phyloP scores from a whole-genome alignment of 1,139 yeast species.

The Protomyces inundatus region DNA sequence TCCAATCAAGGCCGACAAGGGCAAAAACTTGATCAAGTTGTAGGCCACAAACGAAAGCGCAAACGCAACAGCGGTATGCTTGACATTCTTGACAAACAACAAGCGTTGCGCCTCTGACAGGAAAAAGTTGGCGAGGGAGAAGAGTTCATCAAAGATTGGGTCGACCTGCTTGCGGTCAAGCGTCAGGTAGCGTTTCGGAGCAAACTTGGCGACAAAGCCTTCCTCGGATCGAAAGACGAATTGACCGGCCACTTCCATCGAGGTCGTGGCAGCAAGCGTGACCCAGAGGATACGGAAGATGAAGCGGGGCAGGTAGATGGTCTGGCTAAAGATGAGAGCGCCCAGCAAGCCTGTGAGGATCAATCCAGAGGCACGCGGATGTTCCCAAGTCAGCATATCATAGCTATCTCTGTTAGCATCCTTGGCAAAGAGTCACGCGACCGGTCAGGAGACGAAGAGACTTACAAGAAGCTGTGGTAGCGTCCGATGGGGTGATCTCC shows the following conservation, averaged over 20 bases:
- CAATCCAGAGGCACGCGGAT: conserved; percentile 27
- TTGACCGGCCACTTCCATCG: conserved; percentile 27
- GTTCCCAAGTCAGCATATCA: conserved; percentile 28
- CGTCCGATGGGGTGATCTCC: conserved; percentile 17
- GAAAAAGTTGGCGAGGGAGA: conserved; percentile 33
- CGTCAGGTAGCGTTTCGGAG: conserved; percentile 17
- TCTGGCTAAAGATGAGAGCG: conserved; percentile 17
- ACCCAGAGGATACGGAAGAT: conserved; percentile 26
- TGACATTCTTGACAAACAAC: conserved; percentile 61
- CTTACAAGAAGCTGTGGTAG: conserved; percentile 18
- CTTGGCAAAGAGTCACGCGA: background rate
- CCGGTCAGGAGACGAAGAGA: background rate
- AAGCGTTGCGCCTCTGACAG: conserved; percentile 50
- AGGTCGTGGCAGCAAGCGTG: conserved; percentile 25
- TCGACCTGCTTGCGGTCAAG: conserved; percentile 32
- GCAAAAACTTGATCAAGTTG: conserved; percentile 69
- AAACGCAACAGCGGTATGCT: conserved; percentile 68
- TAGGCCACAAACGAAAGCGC: conserved; percentile 59
- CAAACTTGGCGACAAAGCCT: conserved; percentile 27
- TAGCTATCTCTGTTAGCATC: conserved; percentile 2
- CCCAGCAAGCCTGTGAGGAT: conserved; percentile 13
- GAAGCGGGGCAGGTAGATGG: conserved; percentile 26
- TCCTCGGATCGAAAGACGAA: conserved; percentile 18
- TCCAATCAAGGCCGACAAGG: conserved; percentile 60
- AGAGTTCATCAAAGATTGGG: conserved; percentile 35